A percentile compares a stretch with the other conserved stretches of the same genome.
Evolutionary conservation across 441 rosid species (phyloP).

Genomic region (Gossypium schwendimanii): DNA sequence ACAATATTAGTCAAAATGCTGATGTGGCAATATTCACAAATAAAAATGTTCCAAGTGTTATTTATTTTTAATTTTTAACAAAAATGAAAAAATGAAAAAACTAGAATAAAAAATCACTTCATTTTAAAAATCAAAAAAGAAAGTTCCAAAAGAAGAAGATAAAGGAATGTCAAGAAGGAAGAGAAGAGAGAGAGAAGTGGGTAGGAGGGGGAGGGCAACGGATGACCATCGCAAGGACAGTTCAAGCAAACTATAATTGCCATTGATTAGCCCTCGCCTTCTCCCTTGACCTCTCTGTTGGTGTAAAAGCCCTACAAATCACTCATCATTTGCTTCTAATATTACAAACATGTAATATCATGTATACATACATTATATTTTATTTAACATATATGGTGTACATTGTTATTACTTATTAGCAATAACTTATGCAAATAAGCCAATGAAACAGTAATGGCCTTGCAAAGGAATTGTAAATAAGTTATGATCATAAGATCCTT

Average conservation of each 20-base stretch:
- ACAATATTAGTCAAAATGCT: background rate
- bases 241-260: background rate
- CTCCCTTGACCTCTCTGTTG: background rate
- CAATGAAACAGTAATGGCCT: background rate
- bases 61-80: background rate
- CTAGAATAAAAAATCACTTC: background rate
- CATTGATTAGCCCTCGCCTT: background rate
- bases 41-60: background rate
- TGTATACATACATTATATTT: too few relatives aligned
- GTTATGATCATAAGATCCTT: background rate
- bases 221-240: background rate
- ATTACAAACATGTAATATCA: too few relatives aligned
- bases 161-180: background rate
- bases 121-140: background rate
- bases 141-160: background rate
- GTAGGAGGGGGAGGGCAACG: background rate
- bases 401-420: too few relatives aligned
- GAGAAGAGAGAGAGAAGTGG: background rate
- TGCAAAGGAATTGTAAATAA: background rate
- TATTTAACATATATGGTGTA: too few relatives aligned
- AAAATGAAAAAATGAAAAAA: background rate
- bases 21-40: background rate
- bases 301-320: too few relatives aligned
- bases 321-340: too few relatives aligned
- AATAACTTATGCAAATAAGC: background rate